Conservation (phyloP, 129 eudicot species). For the Daucus carota region DNA sequence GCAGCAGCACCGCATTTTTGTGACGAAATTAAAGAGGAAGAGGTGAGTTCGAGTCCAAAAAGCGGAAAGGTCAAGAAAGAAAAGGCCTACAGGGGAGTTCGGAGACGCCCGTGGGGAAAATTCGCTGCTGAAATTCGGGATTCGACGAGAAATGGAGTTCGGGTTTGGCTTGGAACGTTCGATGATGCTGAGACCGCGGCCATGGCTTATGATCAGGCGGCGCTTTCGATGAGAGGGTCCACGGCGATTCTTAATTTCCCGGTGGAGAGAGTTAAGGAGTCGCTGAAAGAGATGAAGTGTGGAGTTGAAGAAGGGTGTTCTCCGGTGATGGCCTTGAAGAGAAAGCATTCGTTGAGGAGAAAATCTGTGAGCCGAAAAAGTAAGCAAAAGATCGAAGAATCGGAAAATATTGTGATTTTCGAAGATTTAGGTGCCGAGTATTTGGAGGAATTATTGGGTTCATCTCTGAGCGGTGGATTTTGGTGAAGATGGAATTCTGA, state of each 20-base stretch:
- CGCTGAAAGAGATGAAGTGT: conserved; percentile 45
- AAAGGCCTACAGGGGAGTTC: conserved; percentile 59
- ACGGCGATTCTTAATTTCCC: conserved; percentile 14
- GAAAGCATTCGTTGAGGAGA: conserved; percentile 47
- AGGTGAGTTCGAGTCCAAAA: conserved; percentile 12
- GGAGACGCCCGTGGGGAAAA: background rate
- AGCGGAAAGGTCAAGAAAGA: conserved; percentile 1
- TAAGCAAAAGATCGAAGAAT: conserved; percentile 7
- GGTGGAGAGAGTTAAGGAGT: conserved; percentile 57
- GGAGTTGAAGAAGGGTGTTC: conserved; percentile 52
- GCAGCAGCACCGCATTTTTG: conserved; percentile 15
- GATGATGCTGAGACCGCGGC: conserved; percentile 77
- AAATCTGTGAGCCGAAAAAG: conserved; percentile 29
- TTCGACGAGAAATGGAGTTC: conserved; percentile 31
- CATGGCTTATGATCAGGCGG: conserved; percentile 80
- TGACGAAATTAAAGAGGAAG: conserved; percentile 16
- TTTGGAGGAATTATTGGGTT: conserved; percentile 23
- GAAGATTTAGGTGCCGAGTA: background rate
- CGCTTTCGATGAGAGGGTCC: conserved; percentile 64
- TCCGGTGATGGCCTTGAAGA: conserved; percentile 68
- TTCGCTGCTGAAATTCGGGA: background rate
- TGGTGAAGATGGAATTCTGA: background rate
- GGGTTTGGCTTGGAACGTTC: conserved; percentile 86
- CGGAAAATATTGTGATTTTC: conserved; percentile 35
- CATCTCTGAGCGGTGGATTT: conserved; percentile 26